A percentile compares a stretch with the other conserved stretches of the same genome.
Conservation (phyloP, 345 rosid species). For the Eucalyptus curtisii region DNA sequence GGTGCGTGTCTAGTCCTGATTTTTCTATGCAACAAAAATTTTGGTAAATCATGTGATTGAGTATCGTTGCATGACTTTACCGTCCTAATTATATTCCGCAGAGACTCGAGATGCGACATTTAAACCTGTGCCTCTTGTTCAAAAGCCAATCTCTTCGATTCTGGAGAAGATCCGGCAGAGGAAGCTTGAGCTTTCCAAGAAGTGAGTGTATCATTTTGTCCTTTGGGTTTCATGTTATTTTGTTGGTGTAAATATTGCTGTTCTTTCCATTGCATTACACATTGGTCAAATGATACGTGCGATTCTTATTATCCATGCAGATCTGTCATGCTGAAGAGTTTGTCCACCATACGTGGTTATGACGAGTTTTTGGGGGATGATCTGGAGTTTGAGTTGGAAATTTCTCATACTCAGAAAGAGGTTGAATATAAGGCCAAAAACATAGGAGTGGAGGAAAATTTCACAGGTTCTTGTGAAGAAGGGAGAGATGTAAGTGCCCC, state of each 20-base stretch:
- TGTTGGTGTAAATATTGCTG: neutral
- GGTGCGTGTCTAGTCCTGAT: constrained; percentile 19
- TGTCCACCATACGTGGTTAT: neutral
- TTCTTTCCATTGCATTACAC: neutral
- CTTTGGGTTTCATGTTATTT: neutral
- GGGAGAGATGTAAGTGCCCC: constrained; percentile 4
- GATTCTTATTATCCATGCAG: constrained; percentile 8
- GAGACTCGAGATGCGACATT: constrained; percentile 78
- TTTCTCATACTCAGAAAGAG: constrained; percentile 1
- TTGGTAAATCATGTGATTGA: neutral
- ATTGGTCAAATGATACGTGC: neutral
- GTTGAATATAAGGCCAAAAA: neutral
- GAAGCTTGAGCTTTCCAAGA: constrained; percentile 61
- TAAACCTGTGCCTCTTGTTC: constrained; percentile 49
- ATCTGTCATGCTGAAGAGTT: constrained; percentile 12
- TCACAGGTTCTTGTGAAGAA: neutral
- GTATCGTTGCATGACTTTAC: neutral
- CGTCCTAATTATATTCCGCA: neutral
- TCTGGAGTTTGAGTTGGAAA: constrained; percentile 11
- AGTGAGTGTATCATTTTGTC: constrained; percentile 24
- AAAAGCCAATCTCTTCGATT: constrained; percentile 68
- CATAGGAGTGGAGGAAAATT: constrained; percentile 1
- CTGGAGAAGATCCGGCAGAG: constrained; percentile 79
- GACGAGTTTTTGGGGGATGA: neutral
- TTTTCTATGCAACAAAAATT: neutral